A percentile compares a stretch with the other conserved stretches of the same genome.
phyloP scores from a whole-genome alignment of 805 yeast genomes.

The Teunomyces stri region DNA sequence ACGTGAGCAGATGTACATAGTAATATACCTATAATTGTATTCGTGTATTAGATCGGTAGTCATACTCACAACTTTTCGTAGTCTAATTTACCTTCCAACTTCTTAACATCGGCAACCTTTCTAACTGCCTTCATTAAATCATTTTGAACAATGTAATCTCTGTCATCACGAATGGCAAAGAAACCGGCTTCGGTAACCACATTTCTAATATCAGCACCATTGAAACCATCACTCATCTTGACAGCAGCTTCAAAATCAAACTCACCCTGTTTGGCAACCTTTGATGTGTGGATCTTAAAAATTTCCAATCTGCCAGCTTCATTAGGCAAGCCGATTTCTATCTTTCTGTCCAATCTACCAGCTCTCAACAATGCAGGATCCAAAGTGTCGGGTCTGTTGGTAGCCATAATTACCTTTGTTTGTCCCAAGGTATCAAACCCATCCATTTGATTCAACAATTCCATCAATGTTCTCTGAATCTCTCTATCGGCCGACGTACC shows the following conservation, averaged over 20 bases:
- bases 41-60: not conserved
- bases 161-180: slow-evolving; percentile 95
- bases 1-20: not conserved
- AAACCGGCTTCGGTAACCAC: slow-evolving; percentile 98
- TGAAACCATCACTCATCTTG: slow-evolving; percentile 98
- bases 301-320: slow-evolving; percentile 94
- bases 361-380: slow-evolving; percentile 98
- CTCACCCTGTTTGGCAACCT: slow-evolving; percentile 88
- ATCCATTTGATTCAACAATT: slow-evolving; percentile 95
- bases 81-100: slow-evolving; percentile 92
- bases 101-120: slow-evolving; percentile 95
- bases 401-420: slow-evolving; percentile 97
- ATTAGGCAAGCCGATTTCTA: slow-evolving; percentile 92
- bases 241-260: slow-evolving; percentile 96
- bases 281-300: slow-evolving; percentile 86
- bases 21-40: slow-evolving; percentile 3
- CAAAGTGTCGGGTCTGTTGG: slow-evolving; percentile 97
- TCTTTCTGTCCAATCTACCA: slow-evolving; percentile 94
- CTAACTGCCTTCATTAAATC: slow-evolving; percentile 98
- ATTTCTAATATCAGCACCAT: slow-evolving; percentile 97
- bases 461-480: slow-evolving; percentile 97
- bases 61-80: slow-evolving; percentile 74
- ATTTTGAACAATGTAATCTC: slow-evolving; percentile 89
- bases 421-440: slow-evolving; percentile 96
- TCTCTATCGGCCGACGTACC: slow-evolving; percentile 99